A percentile compares a stretch with the other conserved stretches of the same genome.
These are phyloP conservation scores for Tricholoma bakamatsutake DNA, from an alignment of 768 basidiomycete species.

Conservation along the genomic window DNA sequence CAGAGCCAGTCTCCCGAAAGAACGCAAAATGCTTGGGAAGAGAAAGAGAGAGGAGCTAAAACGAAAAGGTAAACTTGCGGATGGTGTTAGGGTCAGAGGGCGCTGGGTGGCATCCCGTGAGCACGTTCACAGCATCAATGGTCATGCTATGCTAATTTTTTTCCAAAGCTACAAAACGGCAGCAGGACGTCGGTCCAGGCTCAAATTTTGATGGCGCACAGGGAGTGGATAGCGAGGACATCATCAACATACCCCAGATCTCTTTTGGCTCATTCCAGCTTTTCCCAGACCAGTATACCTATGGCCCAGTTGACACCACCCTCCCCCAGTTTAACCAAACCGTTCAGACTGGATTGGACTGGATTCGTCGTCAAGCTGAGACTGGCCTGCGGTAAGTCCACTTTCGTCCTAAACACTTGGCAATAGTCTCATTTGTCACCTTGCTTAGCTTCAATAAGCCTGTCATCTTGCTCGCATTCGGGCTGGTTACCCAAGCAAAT, in stretches of 20 bases:
- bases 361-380: slow-evolving; percentile 48
- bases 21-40: slow-evolving; percentile 44
- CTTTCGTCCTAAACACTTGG: not conserved
- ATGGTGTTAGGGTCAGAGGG: slow-evolving; percentile 49
- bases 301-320: slow-evolving; percentile 42
- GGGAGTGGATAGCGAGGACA: slow-evolving; percentile 65
- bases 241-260: slow-evolving; percentile 49
- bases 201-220: slow-evolving; percentile 55
- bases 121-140: slow-evolving; percentile 8
- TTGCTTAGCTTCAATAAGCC: slow-evolving; percentile 52
- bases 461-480: slow-evolving; percentile 46
- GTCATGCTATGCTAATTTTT: slow-evolving; percentile 4
- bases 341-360: slow-evolving; percentile 43
- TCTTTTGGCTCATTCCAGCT: slow-evolving; percentile 56
- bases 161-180: slow-evolving; percentile 39
- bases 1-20: slow-evolving; percentile 38
- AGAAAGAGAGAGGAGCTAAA: slow-evolving; percentile 32
- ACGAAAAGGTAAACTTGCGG: slow-evolving; percentile 24
- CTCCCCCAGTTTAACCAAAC: slow-evolving; percentile 47
- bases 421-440: not conserved
- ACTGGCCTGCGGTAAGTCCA: slow-evolving; percentile 35
- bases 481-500: slow-evolving; percentile 56
- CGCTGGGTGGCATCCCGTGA: slow-evolving; percentile 53
- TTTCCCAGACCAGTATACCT: slow-evolving; percentile 64
- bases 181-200: slow-evolving; percentile 37